Percentiles rank a stretch among this genome's conserved stretches.
Evolutionary conservation across 148 eudicot species (phyloP).

Genomic region (Chenopodium quinoa): DNA sequence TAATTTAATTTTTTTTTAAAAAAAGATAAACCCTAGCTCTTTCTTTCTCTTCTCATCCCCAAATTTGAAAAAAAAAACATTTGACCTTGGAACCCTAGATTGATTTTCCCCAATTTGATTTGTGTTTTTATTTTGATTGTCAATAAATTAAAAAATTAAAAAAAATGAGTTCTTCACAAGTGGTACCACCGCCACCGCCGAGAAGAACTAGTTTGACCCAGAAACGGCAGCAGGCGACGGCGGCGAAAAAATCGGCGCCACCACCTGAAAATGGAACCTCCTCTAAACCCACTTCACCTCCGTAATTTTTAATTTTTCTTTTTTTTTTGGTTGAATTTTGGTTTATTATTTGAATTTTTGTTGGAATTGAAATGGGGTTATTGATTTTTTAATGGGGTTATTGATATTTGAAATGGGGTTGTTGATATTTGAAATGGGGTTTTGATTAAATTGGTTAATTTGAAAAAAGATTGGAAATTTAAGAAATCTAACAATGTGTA

Average conservation of each 20-base stretch:
- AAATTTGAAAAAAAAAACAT: not conserved
- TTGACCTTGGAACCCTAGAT: slow-evolving; percentile 8
- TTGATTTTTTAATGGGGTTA: slow-evolving; percentile 3
- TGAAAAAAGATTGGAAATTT: not conserved
- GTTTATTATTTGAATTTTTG: not conserved
- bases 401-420: not conserved
- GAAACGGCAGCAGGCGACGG: slow-evolving; percentile 37
- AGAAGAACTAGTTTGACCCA: slow-evolving; percentile 47
- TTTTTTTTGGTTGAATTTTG: not conserved
- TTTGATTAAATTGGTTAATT: not conserved
- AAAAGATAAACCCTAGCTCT: slow-evolving; percentile 14
- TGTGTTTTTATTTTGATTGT: not conserved
- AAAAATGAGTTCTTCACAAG: slow-evolving; percentile 58
- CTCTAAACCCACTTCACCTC: slow-evolving; percentile 61
- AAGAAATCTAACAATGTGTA: too few relatives aligned
- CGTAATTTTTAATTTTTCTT: slow-evolving; percentile 39
- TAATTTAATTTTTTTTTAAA: too few relatives aligned
- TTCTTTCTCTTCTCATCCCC: slow-evolving; percentile 5
- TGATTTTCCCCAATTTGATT: slow-evolving; percentile 7
- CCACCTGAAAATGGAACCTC: slow-evolving; percentile 57
- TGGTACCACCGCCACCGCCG: slow-evolving; percentile 40
- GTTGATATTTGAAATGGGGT: not conserved
- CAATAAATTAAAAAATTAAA: too few relatives aligned
- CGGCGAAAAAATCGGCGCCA: slow-evolving; percentile 32
- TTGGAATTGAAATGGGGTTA: not conserved